A percentile compares a stretch with the other conserved stretches of the same genome.
These are phyloP conservation scores for Discostella stelligera DNA, from an alignment of 352 stramenopile genomes.

Conservation along the genomic window DNA sequence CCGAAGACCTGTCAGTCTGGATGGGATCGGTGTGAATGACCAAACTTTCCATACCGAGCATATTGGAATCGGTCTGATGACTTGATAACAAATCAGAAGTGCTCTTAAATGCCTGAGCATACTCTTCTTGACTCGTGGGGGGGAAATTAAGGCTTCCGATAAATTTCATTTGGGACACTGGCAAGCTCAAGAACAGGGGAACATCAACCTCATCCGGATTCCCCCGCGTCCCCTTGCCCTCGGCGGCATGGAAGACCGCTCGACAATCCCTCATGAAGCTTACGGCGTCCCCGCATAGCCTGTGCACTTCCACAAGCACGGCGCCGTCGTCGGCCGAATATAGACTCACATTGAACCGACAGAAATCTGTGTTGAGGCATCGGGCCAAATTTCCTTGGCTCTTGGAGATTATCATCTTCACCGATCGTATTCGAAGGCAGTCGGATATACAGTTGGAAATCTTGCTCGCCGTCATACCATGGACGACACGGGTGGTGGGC, in stretches of 20 bases:
- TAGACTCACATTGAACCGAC: constrained; percentile 67
- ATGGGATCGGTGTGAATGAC: constrained; percentile 53
- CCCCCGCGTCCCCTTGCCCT: constrained; percentile 32
- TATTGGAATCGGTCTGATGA: constrained; percentile 52
- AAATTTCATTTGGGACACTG: constrained; percentile 45
- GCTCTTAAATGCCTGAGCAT: constrained; percentile 38
- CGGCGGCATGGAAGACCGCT: constrained; percentile 61
- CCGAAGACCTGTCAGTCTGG: constrained; percentile 47
- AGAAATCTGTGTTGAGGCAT: constrained; percentile 63
- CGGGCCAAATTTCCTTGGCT: constrained; percentile 50
- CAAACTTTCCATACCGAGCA: constrained; percentile 68
- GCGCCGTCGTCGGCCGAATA: constrained; percentile 47
- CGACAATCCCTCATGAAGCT: constrained; percentile 66
- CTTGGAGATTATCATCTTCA: constrained; percentile 59
- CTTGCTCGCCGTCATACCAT: constrained; percentile 22
- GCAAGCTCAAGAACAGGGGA: constrained; percentile 26
- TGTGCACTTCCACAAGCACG: constrained; percentile 70
- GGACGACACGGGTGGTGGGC: constrained; percentile 56
- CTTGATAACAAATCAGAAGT: constrained; percentile 54
- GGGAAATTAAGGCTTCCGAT: constrained; percentile 49
- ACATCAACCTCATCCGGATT: constrained; percentile 20
- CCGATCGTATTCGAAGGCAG: constrained; percentile 50
- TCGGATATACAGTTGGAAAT: constrained; percentile 58
- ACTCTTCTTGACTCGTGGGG: constrained; percentile 21
- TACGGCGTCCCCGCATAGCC: constrained; percentile 51